Evolutionary conservation across 768 basidiomycete genomes (phyloP).

Genomic region (Astraeus odoratus): DNA sequence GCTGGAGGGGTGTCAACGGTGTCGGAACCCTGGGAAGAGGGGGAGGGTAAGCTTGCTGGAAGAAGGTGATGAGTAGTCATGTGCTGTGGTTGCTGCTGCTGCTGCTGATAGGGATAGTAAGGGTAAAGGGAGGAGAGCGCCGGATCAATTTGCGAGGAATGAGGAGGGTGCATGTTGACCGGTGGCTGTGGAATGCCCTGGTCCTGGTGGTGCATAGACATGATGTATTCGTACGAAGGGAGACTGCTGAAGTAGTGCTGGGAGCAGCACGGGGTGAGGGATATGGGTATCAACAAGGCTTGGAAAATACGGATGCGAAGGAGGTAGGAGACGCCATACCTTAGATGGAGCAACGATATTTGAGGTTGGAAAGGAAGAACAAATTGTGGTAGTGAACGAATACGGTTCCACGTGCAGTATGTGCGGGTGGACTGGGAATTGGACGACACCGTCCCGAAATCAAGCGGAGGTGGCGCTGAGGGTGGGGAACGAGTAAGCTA

Average conservation of each 20-base stretch:
- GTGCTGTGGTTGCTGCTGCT: slow-evolving; percentile 30
- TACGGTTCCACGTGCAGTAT: slow-evolving; percentile 7
- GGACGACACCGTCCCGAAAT: slow-evolving; percentile 1
- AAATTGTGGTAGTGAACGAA: background rate
- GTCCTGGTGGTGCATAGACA: slow-evolving; percentile 39
- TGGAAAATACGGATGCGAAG: too few relatives aligned
- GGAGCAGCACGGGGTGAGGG: slow-evolving; percentile 6
- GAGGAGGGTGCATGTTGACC: slow-evolving; percentile 36
- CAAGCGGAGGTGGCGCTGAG: slow-evolving; percentile 7
- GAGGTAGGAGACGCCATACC: too few relatives aligned
- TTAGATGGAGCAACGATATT: background rate
- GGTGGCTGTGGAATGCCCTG: slow-evolving; percentile 30
- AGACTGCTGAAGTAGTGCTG: slow-evolving; percentile 19
- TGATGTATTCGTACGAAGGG: slow-evolving; percentile 35
- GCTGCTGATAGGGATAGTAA: slow-evolving; percentile 56
- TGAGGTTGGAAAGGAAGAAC: slow-evolving; percentile 6
- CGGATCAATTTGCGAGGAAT: slow-evolving; percentile 65
- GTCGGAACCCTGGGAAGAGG: slow-evolving; percentile 76
- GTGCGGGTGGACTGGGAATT: slow-evolving; percentile 2
- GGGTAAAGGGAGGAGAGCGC: slow-evolving; percentile 61
- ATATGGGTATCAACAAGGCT: background rate
- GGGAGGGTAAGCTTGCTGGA: slow-evolving; percentile 60
- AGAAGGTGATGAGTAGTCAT: slow-evolving; percentile 51
- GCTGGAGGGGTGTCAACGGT: slow-evolving; percentile 67
- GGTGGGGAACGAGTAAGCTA: slow-evolving; percentile 7